Evolutionary conservation across 2,329 filamentous ascomycete genomes (phyloP), one percentile per base, ranked within the genome.

Genomic region (Aspergillus candidus): DNA sequence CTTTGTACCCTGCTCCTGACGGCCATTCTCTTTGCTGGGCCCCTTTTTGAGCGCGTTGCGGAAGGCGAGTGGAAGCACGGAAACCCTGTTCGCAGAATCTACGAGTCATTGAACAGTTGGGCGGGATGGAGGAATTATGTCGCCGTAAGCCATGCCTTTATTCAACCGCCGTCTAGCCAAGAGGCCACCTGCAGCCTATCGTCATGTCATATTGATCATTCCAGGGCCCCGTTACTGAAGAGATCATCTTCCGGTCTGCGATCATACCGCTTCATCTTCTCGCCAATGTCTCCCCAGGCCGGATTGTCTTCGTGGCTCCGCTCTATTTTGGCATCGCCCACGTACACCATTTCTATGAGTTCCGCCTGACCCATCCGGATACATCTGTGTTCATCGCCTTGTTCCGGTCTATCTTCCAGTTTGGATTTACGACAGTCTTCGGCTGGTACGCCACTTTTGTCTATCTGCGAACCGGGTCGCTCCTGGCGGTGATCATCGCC

Each of bases 261-360:
- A 83, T 90, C 41, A 77, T 96, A 32, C 86, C 91, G 2, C 75
- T 96, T 10, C 83, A 96, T 60, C 71, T 96, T 27, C 72, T 89
- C 39, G 82, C 88, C 14, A 77, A 76, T 35, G 72, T 80, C 40
- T 74, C 76, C 35, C 64, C 72, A 0, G 60, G 62, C 3, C 69
- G 59, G 3, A 88, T 87, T 52, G 79, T 94, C 59, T 88, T 94
- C 68, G 71, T 88, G 10, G 87, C 88, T 1, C 91, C 91, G 6
- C 72, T 96, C 10, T 84, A 95, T 64, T 97, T 97, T 62, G 91
- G 91, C 40, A 81, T 95, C 35, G 90, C 93, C 6, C 93, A 98
- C 69, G 69, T 94, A 38, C 91, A 98, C 68, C 93, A 98, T 69
- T 88, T 94, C 65, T 94, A 95, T 71, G 93, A 97, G 69, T 95